phyloP scores from a whole-genome alignment of 1,284 basidiomycete species.

The Heliocybe sulcata region DNA sequence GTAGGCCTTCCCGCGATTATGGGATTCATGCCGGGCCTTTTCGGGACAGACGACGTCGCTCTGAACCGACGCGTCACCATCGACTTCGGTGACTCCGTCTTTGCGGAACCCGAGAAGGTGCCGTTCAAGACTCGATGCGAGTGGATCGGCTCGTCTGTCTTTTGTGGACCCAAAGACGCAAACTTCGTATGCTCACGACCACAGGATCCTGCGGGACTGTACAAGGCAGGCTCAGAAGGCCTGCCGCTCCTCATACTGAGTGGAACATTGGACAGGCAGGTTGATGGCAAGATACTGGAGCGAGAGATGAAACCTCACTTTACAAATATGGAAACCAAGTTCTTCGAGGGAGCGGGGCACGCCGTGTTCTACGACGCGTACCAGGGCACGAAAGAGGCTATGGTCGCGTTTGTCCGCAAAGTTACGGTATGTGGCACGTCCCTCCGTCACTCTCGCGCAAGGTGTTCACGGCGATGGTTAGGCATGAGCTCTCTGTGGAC shows the following conservation, averaged over 20 bases:
- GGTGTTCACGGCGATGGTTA: too few relatives aligned
- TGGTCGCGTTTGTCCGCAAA: conserved; percentile 2
- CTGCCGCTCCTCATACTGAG: neutral
- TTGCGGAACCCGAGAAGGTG: conserved; percentile 11
- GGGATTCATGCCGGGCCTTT: conserved; percentile 9
- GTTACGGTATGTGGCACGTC: neutral
- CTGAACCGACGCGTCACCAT: conserved; percentile 12
- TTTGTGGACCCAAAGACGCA: conserved; percentile 11
- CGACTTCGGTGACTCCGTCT: conserved; percentile 13
- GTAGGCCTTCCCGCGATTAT: conserved; percentile 11
- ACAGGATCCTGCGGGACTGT: conserved; percentile 13
- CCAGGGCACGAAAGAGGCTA: conserved; percentile 11
- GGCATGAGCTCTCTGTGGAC: too few relatives aligned
- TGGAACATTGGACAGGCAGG: neutral
- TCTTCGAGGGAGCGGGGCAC: conserved; percentile 15
- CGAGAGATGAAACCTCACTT: conserved; percentile 14
- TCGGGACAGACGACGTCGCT: conserved; percentile 10
- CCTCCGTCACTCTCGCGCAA: too few relatives aligned
- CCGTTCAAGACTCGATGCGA: conserved; percentile 12
- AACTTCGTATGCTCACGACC: conserved; percentile 7
- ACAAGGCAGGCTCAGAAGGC: conserved; percentile 7
- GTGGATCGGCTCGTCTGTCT: conserved; percentile 13
- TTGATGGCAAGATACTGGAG: conserved; percentile 4
- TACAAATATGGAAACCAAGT: conserved; percentile 13
- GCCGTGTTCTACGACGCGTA: conserved; percentile 15